phyloP scores from a whole-genome alignment of 345 rosid genomes.

The Draba incana region DNA sequence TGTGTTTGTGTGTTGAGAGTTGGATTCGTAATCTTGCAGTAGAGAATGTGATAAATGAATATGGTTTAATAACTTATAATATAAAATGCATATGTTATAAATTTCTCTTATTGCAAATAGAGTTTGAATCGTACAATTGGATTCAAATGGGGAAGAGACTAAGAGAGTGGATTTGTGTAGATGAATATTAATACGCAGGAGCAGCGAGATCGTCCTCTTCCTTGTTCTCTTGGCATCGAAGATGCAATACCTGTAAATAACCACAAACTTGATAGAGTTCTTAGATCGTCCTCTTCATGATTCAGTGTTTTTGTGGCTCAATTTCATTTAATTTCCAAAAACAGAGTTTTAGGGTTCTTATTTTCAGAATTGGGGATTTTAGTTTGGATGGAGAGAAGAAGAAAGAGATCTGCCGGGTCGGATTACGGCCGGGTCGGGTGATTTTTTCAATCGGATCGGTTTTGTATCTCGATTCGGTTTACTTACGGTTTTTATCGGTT shows the following conservation, averaged over 20 bases:
- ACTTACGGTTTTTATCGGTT: no score
- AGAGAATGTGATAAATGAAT: constrained; percentile 10
- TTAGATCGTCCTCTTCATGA: no score
- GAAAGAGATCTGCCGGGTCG: no score
- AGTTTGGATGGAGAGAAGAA: no score
- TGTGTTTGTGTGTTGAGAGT: constrained; percentile 1
- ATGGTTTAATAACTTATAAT: constrained; percentile 20
- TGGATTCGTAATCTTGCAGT: constrained; percentile 20
- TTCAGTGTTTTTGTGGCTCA: no score
- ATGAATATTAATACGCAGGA: constrained; percentile 29
- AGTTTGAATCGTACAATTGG: constrained; percentile 15
- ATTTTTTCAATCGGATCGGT: no score
- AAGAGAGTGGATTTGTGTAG: background rate
- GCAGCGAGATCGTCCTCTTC: constrained; percentile 66
- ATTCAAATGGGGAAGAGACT: constrained; percentile 11
- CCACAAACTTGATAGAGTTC: no score
- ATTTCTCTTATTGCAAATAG: constrained; percentile 1
- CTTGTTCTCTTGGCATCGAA: constrained; percentile 76
- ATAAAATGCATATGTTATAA: constrained; percentile 17
- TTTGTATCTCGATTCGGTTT: no score
- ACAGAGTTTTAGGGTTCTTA: no score
- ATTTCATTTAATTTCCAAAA: no score
- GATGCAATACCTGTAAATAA: constrained; percentile 80
- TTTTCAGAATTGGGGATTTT: no score
- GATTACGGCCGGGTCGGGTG: no score